Base-by-base conservation (phyloP, 2,329 filamentous ascomycete species). In the Claviceps quebecensis region DNA sequence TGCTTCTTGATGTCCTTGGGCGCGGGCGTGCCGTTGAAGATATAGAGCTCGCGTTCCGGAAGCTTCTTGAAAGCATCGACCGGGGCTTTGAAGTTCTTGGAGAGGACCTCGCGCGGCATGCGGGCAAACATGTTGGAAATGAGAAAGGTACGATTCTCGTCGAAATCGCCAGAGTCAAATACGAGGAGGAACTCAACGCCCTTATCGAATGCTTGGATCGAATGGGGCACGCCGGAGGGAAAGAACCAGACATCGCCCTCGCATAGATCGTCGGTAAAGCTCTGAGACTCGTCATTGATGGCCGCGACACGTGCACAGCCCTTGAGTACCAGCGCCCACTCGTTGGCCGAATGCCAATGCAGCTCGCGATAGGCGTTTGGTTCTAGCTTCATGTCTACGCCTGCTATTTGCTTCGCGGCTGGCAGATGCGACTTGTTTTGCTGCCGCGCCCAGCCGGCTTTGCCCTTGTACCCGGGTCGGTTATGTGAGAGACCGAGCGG, bases 171-270 rank as follows among this genome's bases (percentile, higher is more conserved):
- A 51, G 74, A 65, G 62, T 83, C 73, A 56, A 83, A 83, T 47
- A 83, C 72, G 2, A 82, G 68, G 1, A 82, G 67, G 59, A 81
- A 81, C 59, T 82, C 78, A 41, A 65, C 68, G 1, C 78, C 78
- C 36, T 73, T 66, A 4, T 73, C 74, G 13, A 80, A 71, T 0
- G 70, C 78, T 62, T 76, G 78, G 43, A 80, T 70, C 2, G 71
- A 75, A 61, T 72, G 74, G 1, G 77, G 70, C 49, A 76, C 58
- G 40, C 72, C 72, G 0, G 67, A 63, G 1, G 74, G 69, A 62
- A 77, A 78, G 59, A 73, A 76, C 56, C 57, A 48, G 51, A 56
- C 49, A 43, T 54, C 51, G 50, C 54, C 44, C 23, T 56, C 46
- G 29, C 67, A 67, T 9, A 78, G 56, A 48, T 76, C 71, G 51